phyloP scores from a whole-genome alignment of 805 yeast species.

The Tetrapisispora taiwanensis region DNA sequence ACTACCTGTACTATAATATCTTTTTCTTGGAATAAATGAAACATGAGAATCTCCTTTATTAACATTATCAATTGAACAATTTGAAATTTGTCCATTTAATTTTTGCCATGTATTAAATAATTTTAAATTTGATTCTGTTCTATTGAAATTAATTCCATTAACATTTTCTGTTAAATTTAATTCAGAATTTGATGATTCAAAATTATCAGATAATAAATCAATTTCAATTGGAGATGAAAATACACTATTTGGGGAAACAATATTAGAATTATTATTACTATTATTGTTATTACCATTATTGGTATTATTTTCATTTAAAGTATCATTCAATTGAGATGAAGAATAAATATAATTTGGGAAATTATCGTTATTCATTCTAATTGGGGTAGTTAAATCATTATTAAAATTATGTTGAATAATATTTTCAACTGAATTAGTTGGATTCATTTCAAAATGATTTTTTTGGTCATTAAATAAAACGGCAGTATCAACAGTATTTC shows the following conservation, averaged over 20 bases:
- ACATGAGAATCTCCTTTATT: not conserved
- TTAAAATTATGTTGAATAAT: not conserved
- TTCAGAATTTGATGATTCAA: not conserved
- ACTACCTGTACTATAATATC: slow-evolving; percentile 1
- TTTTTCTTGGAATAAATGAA: not conserved
- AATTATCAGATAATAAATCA: not conserved
- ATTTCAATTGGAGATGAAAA: slow-evolving; percentile 2
- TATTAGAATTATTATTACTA: not conserved
- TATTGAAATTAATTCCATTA: not conserved
- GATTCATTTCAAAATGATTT: not conserved
- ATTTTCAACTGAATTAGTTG: not conserved
- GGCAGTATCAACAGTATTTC: slow-evolving; percentile 1
- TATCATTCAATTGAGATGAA: not conserved
- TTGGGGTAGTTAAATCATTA: not conserved
- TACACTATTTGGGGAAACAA: slow-evolving; percentile 1
- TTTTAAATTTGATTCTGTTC: not conserved
- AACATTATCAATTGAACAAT: not conserved
- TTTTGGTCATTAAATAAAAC: not conserved
- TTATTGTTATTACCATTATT: not conserved
- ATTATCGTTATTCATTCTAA: too few relatives aligned
- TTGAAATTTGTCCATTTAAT: not conserved
- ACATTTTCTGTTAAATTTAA: not conserved
- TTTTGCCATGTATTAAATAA: slow-evolving; percentile 1
- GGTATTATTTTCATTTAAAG: not conserved
- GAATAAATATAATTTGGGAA: not conserved